Percentiles rank a stretch among this genome's conserved stretches.
phyloP scores from a whole-genome alignment of 768 basidiomycete genomes.

The Scleroderma citrinum region DNA sequence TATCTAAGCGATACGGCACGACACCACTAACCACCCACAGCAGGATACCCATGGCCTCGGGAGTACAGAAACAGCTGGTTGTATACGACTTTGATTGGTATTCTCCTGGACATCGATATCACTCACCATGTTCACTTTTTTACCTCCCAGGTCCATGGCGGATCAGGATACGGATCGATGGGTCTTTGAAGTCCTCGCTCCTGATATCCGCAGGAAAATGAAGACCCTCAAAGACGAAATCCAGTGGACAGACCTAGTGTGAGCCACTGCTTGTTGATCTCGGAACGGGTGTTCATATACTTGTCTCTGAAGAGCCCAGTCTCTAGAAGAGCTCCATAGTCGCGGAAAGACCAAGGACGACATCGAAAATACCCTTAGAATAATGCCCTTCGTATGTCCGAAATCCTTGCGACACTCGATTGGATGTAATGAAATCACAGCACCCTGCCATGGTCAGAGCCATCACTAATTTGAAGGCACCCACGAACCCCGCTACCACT shows the following conservation, averaged over 20 bases:
- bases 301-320: slow-evolving; percentile 41
- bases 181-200: slow-evolving; percentile 83
- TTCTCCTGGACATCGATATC: slow-evolving; percentile 8
- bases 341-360: slow-evolving; percentile 66
- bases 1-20: no score
- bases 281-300: neutral
- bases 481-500: slow-evolving; percentile 55
- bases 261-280: slow-evolving; percentile 26
- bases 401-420: neutral
- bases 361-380: slow-evolving; percentile 70
- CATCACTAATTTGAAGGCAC: slow-evolving; percentile 69
- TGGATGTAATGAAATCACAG: slow-evolving; percentile 34
- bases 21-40: no score
- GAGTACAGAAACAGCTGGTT: slow-evolving; percentile 60
- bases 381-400: slow-evolving; percentile 77
- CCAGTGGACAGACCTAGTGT: slow-evolving; percentile 98
- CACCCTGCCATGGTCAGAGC: slow-evolving; percentile 95
- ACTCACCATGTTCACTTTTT: neutral
- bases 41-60: slow-evolving; percentile 18
- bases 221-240: slow-evolving; percentile 52
- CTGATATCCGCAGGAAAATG: slow-evolving; percentile 79
- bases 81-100: slow-evolving; percentile 98
- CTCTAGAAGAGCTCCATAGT: slow-evolving; percentile 63
- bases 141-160: slow-evolving; percentile 62
- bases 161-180: slow-evolving; percentile 98